Base-by-base conservation (phyloP, 129 eudicot genomes). In the sunflower (Helianthus annuus) region DNA sequence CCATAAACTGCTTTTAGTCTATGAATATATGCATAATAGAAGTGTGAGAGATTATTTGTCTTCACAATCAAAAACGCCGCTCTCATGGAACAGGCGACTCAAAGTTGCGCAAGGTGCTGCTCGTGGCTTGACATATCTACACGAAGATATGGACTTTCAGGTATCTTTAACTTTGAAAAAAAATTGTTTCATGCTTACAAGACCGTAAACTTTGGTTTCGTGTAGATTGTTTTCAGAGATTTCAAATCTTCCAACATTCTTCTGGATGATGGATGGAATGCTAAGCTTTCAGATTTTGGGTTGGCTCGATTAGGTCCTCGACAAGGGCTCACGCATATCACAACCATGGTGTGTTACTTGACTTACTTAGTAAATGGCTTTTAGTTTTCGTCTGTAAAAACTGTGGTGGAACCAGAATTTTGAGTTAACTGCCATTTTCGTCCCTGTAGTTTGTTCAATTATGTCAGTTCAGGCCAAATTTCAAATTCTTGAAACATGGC, bases 121-220 rank as follows among this genome's bases (percentile, higher is more conserved):
- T 59, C 89, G 96, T 71, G 97, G 97, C 66, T 83, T 92, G 70
- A 61, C 93, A 6, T 88, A 88, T 81, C 81, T 91, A 59, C 97
- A 91, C 11, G 97, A 88, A 75, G 86, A 83, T 74, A 92, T 89
- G 97, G 97, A 88, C 73, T 88, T 88, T 81, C 97, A 91, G 97
- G 97, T 91, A 16, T 8, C 52, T 46, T 0, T 76, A 29, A 46
- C 27, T 2, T n/a, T 9, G 3, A 9, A 1, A 6, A 71, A 44
- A 14, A 22, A 24, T 13, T 2, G 27, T 75, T 64, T 39, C 48
- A 42, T 36, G 44, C 9, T 42, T 8, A 34, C 46, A 9, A 32
- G 52, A 58, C 16, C 42, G 17, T 15, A 6, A 9, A 10, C 51
- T 79, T 70, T 2, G 4, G 13, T 29, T 65, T 38, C 8, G 57